A percentile compares a stretch with the other conserved stretches of the same genome.
phyloP scores from a whole-genome alignment of 179 eudicot species.

The Amaranthus tricolor region DNA sequence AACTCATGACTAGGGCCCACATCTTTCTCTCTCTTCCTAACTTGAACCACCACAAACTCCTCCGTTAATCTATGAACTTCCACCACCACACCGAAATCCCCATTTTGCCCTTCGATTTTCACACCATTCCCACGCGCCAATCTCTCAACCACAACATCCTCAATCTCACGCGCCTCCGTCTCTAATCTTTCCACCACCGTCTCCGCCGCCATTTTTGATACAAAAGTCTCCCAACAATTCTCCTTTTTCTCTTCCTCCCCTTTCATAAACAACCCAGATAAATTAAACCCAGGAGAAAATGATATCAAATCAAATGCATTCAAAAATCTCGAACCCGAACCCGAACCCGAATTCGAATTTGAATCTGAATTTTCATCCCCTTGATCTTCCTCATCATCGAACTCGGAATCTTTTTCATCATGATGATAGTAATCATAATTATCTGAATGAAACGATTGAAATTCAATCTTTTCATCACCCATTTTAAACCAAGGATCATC shows the following conservation, averaged over 20 bases:
- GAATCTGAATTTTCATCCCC: not conserved
- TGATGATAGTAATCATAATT: not conserved
- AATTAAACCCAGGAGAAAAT: constrained; percentile 38
- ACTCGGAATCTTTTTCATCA: no score
- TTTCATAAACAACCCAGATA: constrained; percentile 33
- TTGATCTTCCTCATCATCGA: not conserved
- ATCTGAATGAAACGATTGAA: constrained; percentile 14
- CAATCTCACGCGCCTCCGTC: constrained; percentile 40
- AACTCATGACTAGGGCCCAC: constrained; percentile 25
- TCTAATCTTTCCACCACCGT: constrained; percentile 41
- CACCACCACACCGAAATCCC: constrained; percentile 41
- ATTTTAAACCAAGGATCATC: constrained; percentile 39
- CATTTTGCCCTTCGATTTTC: constrained; percentile 51
- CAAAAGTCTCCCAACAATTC: constrained; percentile 35
- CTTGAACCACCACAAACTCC: constrained; percentile 54
- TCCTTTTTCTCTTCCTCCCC: constrained; percentile 9
- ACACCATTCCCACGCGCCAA: constrained; percentile 39
- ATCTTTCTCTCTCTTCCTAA: constrained; percentile 35
- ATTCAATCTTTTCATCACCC: constrained; percentile 23
- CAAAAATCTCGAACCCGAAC: constrained; percentile 18
- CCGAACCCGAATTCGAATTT: constrained; percentile 8
- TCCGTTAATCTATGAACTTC: constrained; percentile 52
- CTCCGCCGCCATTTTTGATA: constrained; percentile 39
- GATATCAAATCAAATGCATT: constrained; percentile 50
- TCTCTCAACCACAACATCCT: constrained; percentile 27